Conservation (phyloP, 306 rosid species). For the Aeschynomene evenia region DNA sequence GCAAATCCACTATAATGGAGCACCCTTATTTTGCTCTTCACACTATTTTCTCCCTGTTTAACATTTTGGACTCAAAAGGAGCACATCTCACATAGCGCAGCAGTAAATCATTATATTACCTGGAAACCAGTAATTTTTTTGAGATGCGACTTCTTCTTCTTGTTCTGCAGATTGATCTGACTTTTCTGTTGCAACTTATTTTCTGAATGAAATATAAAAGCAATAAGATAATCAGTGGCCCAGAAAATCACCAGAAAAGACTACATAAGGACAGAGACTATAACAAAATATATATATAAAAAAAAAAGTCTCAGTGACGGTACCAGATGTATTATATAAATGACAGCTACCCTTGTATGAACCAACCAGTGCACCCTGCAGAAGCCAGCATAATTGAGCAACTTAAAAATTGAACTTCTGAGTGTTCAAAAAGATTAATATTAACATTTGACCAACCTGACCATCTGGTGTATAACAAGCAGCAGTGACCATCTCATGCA, state of each 20-base stretch:
- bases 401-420: slow-evolving; percentile 17
- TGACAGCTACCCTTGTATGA: slow-evolving; percentile 96
- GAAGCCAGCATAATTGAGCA: slow-evolving; percentile 31
- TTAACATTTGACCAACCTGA: slow-evolving; percentile 66
- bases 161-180: slow-evolving; percentile 90
- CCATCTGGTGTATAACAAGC: slow-evolving; percentile 99
- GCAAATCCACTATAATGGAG: neutral
- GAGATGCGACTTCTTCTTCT: slow-evolving; percentile 87
- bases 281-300: neutral
- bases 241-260: slow-evolving; percentile 18
- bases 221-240: slow-evolving; percentile 22
- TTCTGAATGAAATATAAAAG: slow-evolving; percentile 48
- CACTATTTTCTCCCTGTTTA: neutral
- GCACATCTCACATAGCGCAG: slow-evolving; percentile 15
- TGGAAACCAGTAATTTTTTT: slow-evolving; percentile 98
- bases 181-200: slow-evolving; percentile 81
- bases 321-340: slow-evolving; percentile 84
- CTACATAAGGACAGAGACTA: neutral
- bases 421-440: slow-evolving; percentile 10
- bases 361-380: slow-evolving; percentile 96
- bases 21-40: neutral
- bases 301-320: neutral
- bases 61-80: slow-evolving; percentile 9
- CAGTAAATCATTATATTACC: slow-evolving; percentile 51
- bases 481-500: slow-evolving; percentile 98